phyloP scores from a whole-genome alignment of 108 stramenopile species.

The Cyclotella kingstonii region DNA sequence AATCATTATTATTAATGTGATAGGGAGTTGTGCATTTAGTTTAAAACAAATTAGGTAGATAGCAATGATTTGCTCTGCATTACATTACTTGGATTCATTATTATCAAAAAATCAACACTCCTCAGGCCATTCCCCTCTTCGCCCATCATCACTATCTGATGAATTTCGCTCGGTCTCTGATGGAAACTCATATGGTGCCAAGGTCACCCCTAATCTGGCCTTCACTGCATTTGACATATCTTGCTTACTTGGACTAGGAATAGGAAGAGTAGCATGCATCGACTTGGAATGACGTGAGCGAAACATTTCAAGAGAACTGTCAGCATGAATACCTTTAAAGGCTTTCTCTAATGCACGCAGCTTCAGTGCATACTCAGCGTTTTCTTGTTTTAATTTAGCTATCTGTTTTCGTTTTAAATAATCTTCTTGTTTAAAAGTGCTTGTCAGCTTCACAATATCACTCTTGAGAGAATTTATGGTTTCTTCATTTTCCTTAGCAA shows the following conservation, averaged over 20 bases:
- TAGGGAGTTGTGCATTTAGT: background rate
- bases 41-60: too few relatives aligned
- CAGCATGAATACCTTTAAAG: slow-evolving; percentile 37
- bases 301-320: background rate
- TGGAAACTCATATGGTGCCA: slow-evolving; percentile 10
- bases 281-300: slow-evolving; percentile 2
- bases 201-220: slow-evolving; percentile 5
- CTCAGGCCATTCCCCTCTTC: slow-evolving; percentile 28
- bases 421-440: slow-evolving; percentile 50
- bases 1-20: background rate
- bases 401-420: slow-evolving; percentile 52
- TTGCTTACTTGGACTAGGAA: background rate
- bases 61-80: too few relatives aligned
- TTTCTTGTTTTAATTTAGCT: slow-evolving; percentile 49
- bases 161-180: background rate
- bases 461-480: slow-evolving; percentile 42
- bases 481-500: slow-evolving; percentile 40
- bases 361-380: slow-evolving; percentile 47
- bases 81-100: too few relatives aligned
- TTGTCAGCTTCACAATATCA: slow-evolving; percentile 58
- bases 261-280: slow-evolving; percentile 9
- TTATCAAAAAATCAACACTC: slow-evolving; percentile 13
- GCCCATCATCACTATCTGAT: slow-evolving; percentile 9
- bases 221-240: slow-evolving; percentile 13
- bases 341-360: slow-evolving; percentile 53